These are phyloP conservation scores for Rubia tinctorum DNA, from an alignment of 305 asterid species.

Conservation along the genomic window DNA sequence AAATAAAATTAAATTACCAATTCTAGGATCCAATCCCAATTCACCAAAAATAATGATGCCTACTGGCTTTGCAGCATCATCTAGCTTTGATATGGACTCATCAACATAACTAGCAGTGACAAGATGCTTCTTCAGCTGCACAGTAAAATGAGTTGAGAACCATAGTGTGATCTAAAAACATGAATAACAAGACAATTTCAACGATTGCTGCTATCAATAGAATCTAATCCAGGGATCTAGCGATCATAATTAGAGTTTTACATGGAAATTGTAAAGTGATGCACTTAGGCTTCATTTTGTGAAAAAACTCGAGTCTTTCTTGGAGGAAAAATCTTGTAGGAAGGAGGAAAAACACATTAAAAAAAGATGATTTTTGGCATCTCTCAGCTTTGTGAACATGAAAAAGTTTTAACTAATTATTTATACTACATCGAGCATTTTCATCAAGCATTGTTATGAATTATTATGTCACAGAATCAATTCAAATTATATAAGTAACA, in stretches of 20 bases:
- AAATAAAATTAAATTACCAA: constrained; percentile 38
- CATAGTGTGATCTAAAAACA: background rate
- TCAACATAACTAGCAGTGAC: constrained; percentile 97
- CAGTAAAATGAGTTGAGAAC: constrained; percentile 8
- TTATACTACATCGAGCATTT: background rate
- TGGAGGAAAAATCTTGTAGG: background rate
- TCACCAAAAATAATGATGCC: constrained; percentile 86
- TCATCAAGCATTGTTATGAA: background rate
- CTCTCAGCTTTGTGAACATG: background rate
- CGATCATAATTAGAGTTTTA: background rate
- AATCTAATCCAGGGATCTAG: background rate
- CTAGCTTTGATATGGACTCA: constrained; percentile 76
- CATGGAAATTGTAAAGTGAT: background rate
- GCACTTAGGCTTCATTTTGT: background rate
- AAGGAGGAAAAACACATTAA: background rate
- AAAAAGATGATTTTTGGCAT: background rate
- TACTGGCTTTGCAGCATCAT: constrained; percentile 67
- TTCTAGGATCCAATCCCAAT: constrained; percentile 98
- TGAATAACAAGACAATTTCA: background rate
- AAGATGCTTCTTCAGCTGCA: constrained; percentile 82
- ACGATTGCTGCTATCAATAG: background rate
- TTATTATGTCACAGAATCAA: background rate
- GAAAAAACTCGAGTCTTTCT: background rate
- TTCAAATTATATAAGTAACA: background rate
- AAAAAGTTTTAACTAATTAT: background rate